Conservation (phyloP, 2,329 filamentous ascomycete species). For the Arthrobotrys sphaeroides region DNA sequence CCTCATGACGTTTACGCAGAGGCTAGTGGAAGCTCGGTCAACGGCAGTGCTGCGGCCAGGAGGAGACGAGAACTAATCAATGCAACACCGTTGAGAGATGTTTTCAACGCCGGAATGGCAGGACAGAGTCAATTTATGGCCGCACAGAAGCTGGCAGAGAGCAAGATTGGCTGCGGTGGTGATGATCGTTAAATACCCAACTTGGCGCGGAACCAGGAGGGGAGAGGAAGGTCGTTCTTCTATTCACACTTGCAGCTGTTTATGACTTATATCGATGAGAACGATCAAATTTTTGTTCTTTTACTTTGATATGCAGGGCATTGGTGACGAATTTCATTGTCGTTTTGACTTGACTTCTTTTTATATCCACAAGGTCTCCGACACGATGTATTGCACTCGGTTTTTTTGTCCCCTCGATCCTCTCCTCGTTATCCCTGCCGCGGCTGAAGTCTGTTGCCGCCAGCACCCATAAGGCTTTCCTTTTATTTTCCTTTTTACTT, state of each 20-base stretch:
- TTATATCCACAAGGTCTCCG: neutral
- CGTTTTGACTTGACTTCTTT: constrained; percentile 1
- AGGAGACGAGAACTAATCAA: constrained; percentile 30
- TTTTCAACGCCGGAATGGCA: constrained; percentile 41
- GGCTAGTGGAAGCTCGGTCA: constrained; percentile 33
- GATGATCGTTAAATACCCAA: constrained; percentile 46
- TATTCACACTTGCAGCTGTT: neutral
- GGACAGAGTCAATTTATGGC: constrained; percentile 49
- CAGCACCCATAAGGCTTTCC: too few species aligned
- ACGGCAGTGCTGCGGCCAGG: constrained; percentile 30
- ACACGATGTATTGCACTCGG: neutral
- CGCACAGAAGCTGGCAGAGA: constrained; percentile 50
- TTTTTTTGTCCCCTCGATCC: neutral
- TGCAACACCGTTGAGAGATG: constrained; percentile 40
- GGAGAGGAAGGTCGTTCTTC: neutral
- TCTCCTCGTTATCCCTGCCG: neutral
- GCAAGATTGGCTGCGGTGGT: constrained; percentile 51
- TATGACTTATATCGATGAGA: constrained; percentile 3
- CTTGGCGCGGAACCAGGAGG: neutral
- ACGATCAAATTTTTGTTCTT: constrained; percentile 1
- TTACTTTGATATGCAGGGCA: constrained; percentile 12
- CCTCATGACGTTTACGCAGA: constrained; percentile 29
- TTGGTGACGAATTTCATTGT: constrained; percentile 23
- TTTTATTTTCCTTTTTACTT: neutral
- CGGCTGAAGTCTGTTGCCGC: neutral